Base-by-base conservation (phyloP, 352 stramenopile species). In the Globisporangium takayamanum region DNA sequence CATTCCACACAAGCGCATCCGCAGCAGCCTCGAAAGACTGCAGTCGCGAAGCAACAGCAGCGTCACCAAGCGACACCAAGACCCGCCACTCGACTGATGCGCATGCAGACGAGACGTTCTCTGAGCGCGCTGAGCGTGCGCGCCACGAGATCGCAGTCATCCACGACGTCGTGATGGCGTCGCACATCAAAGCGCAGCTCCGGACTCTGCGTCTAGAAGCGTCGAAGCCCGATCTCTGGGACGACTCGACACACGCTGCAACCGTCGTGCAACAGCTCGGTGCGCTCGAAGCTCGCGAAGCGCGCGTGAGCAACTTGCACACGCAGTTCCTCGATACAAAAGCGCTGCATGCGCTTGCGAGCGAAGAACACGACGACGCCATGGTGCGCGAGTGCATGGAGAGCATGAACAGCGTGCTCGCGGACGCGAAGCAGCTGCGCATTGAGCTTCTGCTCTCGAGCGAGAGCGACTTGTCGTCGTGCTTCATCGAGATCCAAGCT, bases 401-500 rank as follows among this genome's bases (percentile, higher is more conserved):
- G 28, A 63, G 58, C 14, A 83, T 93, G 71, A 41, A 36, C 6
- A 15, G 52, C 50, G 62, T 87, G 4, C 63, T 66, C 8, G 54
- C 60, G 1, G 67, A 85, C 26, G 73, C 74, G 11, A 73, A 87
- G 62, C 59, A 78, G 53, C 68, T 91, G 33, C 72, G 77, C 33
- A 66, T 87, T 2, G 78, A 89, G 63, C 61, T 91, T 10, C 53
- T 93, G 55, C 66, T 91, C 12, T 71, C 74, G 0, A 65, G 74
- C 51, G 67, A 80, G 36, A 87, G 74, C 45, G 83, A 89, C 41
- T 37, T 68, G 28, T 68, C 73, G 22, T 83, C 78, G 42, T 93
- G 83, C 61, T 93, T 91, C 53, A 47, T 93, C 20, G 83, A 93
- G 66, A 89, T 91, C 46, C 77, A 89, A 63, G 83, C 80, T 3